phyloP scores from a whole-genome alignment of 1,139 yeast species.

The Blastobotrys aristatus region DNA sequence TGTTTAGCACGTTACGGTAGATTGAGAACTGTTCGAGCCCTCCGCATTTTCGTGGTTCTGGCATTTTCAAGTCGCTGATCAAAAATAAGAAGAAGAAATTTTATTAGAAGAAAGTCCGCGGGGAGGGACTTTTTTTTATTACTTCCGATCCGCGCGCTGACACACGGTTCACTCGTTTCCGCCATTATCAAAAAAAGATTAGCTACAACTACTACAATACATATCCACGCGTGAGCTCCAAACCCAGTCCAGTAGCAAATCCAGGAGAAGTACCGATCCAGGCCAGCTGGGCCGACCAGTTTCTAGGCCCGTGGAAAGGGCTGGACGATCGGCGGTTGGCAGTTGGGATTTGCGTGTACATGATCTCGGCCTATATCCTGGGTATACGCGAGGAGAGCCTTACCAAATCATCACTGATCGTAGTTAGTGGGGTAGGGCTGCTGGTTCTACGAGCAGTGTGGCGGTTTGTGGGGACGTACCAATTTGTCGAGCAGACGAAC shows the following conservation, averaged over 20 bases:
- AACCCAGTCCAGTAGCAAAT: neutral
- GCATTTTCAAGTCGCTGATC: neutral
- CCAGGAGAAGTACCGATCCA: neutral
- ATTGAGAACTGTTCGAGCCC: slow-evolving; percentile 16
- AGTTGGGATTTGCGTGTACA: slow-evolving; percentile 15
- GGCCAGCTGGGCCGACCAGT: slow-evolving; percentile 4
- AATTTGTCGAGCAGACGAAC: slow-evolving; percentile 5
- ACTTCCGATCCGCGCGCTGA: too few species aligned
- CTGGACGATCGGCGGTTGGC: slow-evolving; percentile 15
- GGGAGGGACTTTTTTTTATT: too few species aligned
- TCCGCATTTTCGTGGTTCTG: slow-evolving; percentile 8
- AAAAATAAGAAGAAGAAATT: neutral
- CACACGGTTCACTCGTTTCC: too few species aligned
- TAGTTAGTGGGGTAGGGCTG: slow-evolving; percentile 12
- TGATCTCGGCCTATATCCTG: slow-evolving; percentile 15
- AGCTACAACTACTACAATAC: slow-evolving; percentile 7
- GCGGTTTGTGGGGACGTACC: slow-evolving; percentile 9
- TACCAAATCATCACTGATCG: slow-evolving; percentile 12
- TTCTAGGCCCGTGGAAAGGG: slow-evolving; percentile 14
- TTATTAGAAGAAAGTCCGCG: too few species aligned
- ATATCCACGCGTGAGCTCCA: neutral
- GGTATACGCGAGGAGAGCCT: slow-evolving; percentile 12
- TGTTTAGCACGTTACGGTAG: slow-evolving; percentile 8
- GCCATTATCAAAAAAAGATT: too few species aligned
- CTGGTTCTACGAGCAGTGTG: slow-evolving; percentile 11